Base-by-base conservation (phyloP, 768 basidiomycete species). In the Russula sp. region DNA sequence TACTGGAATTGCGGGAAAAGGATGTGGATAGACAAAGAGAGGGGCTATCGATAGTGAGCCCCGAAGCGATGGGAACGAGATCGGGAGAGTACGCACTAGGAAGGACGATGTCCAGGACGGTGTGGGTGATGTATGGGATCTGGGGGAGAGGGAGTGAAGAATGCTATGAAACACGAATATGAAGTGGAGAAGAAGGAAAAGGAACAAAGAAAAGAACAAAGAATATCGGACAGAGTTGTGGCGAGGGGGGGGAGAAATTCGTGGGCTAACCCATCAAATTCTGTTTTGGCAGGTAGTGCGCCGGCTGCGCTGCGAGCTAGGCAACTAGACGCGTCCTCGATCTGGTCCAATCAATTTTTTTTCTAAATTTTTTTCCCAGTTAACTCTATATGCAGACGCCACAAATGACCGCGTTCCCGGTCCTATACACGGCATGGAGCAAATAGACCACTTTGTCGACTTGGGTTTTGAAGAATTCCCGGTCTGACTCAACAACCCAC, bases 231-330 rank as follows among this genome's bases (percentile, higher is more conserved):
- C 6, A 50, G 16, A 11, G 48, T 16, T 14, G 29, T 46, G 43
- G 48, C 56, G 53, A 59, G 39, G 46, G 59, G 59, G 22, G 39
- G 54, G 18, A 47, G 39, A 57, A 60, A 10, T 38, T 29, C 29
- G 45, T 48, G 34, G 18, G n/a, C 18, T 13, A 20, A 20, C 4
- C 39, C n/a, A 47, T 60, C 49, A 38, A 14, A 13, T 35, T 5
- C 7, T 3, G 25, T 13, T 52, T 51, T 41, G 48, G 58, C n/a
- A 56, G 20, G 34, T 36, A 22, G 32, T 11, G 47, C 7, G 22
- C 41, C 20, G 13, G 20, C 32, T 34, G 25, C 25, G 25, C 25
- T 29, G 25, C 1, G 25, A 29, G 25, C 25, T 29, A 29, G 25
- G 25, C 25, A 2, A 29, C 25, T 7, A 0, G 22, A 41, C 16